Evolutionary conservation across 352 stramenopile genomes (phyloP).

Genomic region (Pythium biforme): DNA sequence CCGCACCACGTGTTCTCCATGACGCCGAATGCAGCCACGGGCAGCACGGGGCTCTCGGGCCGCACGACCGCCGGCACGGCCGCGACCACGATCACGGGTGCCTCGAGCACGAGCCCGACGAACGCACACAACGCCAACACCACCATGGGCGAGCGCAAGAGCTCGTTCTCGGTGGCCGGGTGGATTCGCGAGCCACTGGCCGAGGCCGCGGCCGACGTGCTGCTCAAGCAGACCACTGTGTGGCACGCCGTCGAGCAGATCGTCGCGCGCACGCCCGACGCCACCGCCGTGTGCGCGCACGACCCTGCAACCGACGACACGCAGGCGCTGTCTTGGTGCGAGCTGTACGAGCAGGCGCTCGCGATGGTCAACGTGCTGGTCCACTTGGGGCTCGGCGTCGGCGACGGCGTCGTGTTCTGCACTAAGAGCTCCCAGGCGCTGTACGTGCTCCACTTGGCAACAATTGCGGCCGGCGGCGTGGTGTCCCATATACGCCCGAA

Average conservation of each 20-base stretch:
- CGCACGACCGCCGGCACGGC: conserved; percentile 14
- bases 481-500: conserved; percentile 54
- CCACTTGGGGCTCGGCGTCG: conserved; percentile 49
- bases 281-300: conserved; percentile 16
- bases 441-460: conserved; percentile 62
- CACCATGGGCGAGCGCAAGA: conserved; percentile 21
- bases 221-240: conserved; percentile 28
- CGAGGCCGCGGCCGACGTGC: conserved; percentile 22
- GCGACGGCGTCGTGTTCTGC: conserved; percentile 61
- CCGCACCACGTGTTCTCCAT: not conserved
- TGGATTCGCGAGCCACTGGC: conserved; percentile 25
- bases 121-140: not conserved
- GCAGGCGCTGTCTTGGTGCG: conserved; percentile 32
- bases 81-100: not conserved
- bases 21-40: not conserved
- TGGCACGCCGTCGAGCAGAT: conserved; percentile 28
- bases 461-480: conserved; percentile 50
- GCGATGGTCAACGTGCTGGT: conserved; percentile 44
- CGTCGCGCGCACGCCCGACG: conserved; percentile 19
- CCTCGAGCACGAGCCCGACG: not conserved
- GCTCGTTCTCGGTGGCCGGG: conserved; percentile 23
- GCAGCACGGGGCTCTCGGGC: not conserved
- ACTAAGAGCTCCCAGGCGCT: conserved; percentile 42
- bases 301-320: conserved; percentile 9
- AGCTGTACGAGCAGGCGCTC: conserved; percentile 35